Evolutionary conservation across 495 filamentous ascomycete species (phyloP).

Genomic region (Podospora pseudopauciseta): DNA sequence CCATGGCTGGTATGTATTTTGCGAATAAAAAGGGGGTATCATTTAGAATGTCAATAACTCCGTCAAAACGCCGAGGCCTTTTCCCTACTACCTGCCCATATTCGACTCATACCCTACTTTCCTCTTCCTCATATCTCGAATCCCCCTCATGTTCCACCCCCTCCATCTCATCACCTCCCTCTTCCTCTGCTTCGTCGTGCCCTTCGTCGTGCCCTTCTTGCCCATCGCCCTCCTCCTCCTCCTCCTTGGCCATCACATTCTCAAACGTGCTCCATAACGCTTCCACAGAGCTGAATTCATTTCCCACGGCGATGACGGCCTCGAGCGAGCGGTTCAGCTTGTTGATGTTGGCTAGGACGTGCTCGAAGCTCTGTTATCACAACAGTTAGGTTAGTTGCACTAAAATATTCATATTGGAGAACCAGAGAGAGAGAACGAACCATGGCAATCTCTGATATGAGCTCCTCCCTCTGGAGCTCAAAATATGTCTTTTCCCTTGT

Average conservation of each 20-base stretch:
- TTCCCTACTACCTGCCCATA: background rate
- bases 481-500: constrained; percentile 52
- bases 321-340: constrained; percentile 89
- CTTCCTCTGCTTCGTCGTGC: constrained; percentile 22
- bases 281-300: constrained; percentile 95
- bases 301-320: constrained; percentile 88
- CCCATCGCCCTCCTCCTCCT: constrained; percentile 42
- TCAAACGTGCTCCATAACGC: constrained; percentile 97
- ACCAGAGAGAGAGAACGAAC: constrained; percentile 39
- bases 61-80: background rate
- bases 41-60: background rate
- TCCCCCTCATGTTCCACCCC: constrained; percentile 6
- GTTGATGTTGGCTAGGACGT: constrained; percentile 94
- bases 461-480: constrained; percentile 73
- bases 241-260: constrained; percentile 83
- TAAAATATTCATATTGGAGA: too few relatives aligned
- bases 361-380: constrained; percentile 71
- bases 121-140: constrained; percentile 13
- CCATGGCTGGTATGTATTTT: background rate
- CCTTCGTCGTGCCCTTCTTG: constrained; percentile 37
- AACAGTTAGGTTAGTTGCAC: background rate
- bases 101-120: background rate
- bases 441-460: constrained; percentile 74
- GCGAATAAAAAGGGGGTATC: background rate
- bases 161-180: constrained; percentile 18